Conservation (phyloP, 1,284 basidiomycete genomes). For the Rhodotorula sp. region DNA sequence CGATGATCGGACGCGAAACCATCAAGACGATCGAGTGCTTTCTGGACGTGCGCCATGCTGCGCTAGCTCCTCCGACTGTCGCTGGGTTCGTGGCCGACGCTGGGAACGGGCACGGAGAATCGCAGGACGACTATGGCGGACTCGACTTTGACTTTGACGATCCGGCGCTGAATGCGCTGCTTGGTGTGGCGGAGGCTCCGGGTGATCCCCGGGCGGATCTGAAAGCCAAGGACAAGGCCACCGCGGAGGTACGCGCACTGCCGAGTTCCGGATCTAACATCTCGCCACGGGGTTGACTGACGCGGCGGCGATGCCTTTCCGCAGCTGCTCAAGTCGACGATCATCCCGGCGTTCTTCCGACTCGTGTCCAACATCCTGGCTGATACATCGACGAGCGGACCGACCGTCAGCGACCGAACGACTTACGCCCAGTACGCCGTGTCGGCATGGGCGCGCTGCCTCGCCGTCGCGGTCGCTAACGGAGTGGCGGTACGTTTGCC, state of each 20-base stretch:
- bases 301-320: conserved; percentile 14
- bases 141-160: conserved; percentile 59
- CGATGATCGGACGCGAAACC: conserved; percentile 59
- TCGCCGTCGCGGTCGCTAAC: conserved; percentile 64
- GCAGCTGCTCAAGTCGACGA: conserved; percentile 59
- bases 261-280: neutral
- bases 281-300: conserved; percentile 16
- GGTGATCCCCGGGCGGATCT: neutral
- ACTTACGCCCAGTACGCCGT: conserved; percentile 58
- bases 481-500: conserved; percentile 59
- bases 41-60: conserved; percentile 60
- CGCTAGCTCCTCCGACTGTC: conserved; percentile 50
- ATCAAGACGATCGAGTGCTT: conserved; percentile 63
- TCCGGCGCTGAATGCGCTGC: conserved; percentile 58
- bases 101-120: conserved; percentile 56
- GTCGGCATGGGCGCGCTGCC: conserved; percentile 75
- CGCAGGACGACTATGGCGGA: conserved; percentile 64
- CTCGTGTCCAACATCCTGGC: conserved; percentile 60
- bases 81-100: conserved; percentile 6
- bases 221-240: conserved; percentile 44
- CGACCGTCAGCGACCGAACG: conserved; percentile 44
- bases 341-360: conserved; percentile 63
- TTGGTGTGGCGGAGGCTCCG: conserved; percentile 49
- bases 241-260: conserved; percentile 45
- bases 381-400: conserved; percentile 31